Evolutionary conservation across 2,329 filamentous ascomycete species (phyloP).

Genomic region (Exophiala alcalophila): DNA sequence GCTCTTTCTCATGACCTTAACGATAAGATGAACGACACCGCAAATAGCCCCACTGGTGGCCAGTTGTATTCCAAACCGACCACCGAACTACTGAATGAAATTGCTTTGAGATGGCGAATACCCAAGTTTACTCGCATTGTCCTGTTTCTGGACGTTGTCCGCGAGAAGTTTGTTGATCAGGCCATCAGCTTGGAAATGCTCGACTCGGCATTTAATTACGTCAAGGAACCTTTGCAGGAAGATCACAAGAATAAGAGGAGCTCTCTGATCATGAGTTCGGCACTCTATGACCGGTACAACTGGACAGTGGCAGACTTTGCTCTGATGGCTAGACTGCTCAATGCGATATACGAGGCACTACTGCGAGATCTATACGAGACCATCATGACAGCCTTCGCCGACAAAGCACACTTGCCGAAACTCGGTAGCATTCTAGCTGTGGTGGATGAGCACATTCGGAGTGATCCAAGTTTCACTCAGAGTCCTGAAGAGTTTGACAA

Average conservation of each 20-base stretch:
- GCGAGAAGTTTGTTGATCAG: slow-evolving; percentile 79
- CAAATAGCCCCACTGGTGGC: slow-evolving; percentile 37
- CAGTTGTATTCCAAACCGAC: slow-evolving; percentile 70
- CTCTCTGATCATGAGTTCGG: slow-evolving; percentile 42
- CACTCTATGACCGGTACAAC: slow-evolving; percentile 57
- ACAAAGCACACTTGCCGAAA: slow-evolving; percentile 67
- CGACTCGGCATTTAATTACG: slow-evolving; percentile 76
- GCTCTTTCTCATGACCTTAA: slow-evolving; percentile 63
- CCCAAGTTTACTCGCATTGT: slow-evolving; percentile 77
- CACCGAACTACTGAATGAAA: slow-evolving; percentile 76
- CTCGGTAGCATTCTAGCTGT: slow-evolving; percentile 77
- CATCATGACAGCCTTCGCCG: slow-evolving; percentile 84
- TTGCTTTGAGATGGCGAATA: slow-evolving; percentile 84
- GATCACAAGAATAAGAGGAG: slow-evolving; percentile 56
- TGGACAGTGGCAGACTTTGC: slow-evolving; percentile 70
- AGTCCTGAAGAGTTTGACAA: slow-evolving; percentile 67
- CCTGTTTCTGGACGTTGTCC: slow-evolving; percentile 77
- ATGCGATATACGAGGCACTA: slow-evolving; percentile 73
- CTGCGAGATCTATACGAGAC: slow-evolving; percentile 82
- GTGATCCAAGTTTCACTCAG: slow-evolving; percentile 71
- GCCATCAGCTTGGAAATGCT: slow-evolving; percentile 78
- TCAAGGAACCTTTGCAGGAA: slow-evolving; percentile 69
- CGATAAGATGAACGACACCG: slow-evolving; percentile 51
- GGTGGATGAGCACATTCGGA: slow-evolving; percentile 76
- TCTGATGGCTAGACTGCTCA: slow-evolving; percentile 71